Base-by-base conservation (phyloP, 768 basidiomycete genomes). In the Cantharellus cinnabarinus region DNA sequence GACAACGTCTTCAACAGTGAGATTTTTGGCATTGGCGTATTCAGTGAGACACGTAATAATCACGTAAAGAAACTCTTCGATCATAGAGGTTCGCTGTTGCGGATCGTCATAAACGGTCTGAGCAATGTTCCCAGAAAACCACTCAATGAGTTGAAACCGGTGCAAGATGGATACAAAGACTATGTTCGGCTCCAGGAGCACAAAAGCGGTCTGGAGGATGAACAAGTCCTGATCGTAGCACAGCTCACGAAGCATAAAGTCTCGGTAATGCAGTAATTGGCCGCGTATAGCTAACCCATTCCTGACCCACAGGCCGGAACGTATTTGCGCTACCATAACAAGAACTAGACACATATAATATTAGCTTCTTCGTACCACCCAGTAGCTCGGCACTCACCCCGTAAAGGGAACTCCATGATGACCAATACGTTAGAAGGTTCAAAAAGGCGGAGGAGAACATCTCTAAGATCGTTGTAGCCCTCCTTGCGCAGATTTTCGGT, bases 161-260 rank as follows among this genome's bases (percentile, higher is more conserved):
- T 97, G 89, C 56, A 98, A 79, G 66, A 95, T 81, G 64, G 82
- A 80, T 65, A 89, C 80, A 61, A 97, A 73, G 66, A 95, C 79
- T 34, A 78, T 74, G 64, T 85, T 77, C 2, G 89, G 88, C 56
- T 75, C 66, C 55, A 91, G 75, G 50, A 85, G 74, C 66, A 85
- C 76, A 56, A 98, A 78, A 0, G 84, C 82, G 0, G 83, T 81
- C 70, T 98, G 93, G 2, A 98, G 76, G 61, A 94, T 79, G 74
- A 83, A 91, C 15, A 95, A 74, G 63, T 90, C 95, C 68, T 97
- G 91, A 68, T 99, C 95, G 67, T 94, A 93, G 66, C 94, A 95
- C 3, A 90, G 76, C 68, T 99, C 95, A 20, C 94, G 83, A 35
- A 97, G 79, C 78, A 87, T 85, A 69, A 89, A 90, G 68, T 98